These are phyloP conservation scores for Neurospora sp. DNA, from an alignment of 495 filamentous ascomycete genomes.

Conservation along the genomic window DNA sequence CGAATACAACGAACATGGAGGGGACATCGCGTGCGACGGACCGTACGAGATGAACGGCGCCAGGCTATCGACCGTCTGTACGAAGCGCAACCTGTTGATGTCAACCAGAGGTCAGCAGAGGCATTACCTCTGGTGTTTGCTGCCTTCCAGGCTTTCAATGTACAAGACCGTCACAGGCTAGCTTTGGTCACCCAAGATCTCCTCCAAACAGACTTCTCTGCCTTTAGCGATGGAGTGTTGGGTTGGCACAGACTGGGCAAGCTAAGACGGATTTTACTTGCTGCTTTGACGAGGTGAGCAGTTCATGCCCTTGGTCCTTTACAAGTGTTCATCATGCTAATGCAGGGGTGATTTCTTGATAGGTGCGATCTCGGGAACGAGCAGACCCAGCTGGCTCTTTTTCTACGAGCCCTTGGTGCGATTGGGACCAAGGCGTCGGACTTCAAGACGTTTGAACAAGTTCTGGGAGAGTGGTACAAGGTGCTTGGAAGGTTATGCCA, in stretches of 20 bases:
- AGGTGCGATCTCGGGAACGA: conserved; percentile 5
- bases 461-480: conserved; percentile 12
- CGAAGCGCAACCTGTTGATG: conserved; percentile 1
- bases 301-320: not conserved
- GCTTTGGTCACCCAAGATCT: conserved; percentile 28
- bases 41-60: conserved; percentile 48
- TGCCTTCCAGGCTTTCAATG: conserved; percentile 16
- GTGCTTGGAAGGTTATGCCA: conserved; percentile 16
- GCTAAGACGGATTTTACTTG: conserved; percentile 25
- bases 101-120: conserved; percentile 15
- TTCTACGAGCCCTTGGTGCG: conserved; percentile 9
- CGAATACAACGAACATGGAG: conserved; percentile 77
- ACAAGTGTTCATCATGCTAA: not conserved
- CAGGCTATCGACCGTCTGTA: conserved; percentile 56
- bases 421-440: conserved; percentile 6
- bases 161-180: conserved; percentile 27
- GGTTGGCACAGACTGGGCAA: conserved; percentile 19
- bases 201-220: conserved; percentile 17
- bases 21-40: conserved; percentile 56
- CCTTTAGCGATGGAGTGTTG: conserved; percentile 13
- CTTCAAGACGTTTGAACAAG: conserved; percentile 2
- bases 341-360: not conserved
- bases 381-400: not conserved
- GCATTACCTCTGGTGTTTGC: conserved; percentile 28
- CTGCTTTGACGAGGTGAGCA: conserved; percentile 21